Evolutionary conservation across 768 basidiomycete genomes (phyloP).

Genomic region (Daedaleopsis sinensis): DNA sequence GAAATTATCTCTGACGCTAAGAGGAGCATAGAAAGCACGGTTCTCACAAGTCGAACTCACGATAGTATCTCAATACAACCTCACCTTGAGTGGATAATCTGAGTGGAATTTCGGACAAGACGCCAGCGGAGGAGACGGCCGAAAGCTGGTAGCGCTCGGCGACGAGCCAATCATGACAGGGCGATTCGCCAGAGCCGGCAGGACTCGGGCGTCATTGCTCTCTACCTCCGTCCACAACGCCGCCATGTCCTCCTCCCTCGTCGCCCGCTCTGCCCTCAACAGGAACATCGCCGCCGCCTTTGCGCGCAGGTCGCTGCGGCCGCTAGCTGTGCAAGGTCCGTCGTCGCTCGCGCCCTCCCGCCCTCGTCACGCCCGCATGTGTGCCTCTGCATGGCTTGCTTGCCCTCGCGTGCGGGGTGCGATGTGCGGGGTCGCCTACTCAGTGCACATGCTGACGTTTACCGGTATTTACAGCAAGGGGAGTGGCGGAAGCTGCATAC

Average conservation of each 20-base stretch:
- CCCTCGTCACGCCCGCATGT: not conserved
- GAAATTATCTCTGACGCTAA: no score
- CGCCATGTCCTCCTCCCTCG: conserved; percentile 53
- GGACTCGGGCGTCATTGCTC: not conserved
- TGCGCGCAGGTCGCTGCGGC: conserved; percentile 43
- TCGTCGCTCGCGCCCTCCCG: not conserved
- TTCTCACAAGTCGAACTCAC: no score
- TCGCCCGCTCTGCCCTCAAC: conserved; percentile 52
- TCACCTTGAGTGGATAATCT: no score
- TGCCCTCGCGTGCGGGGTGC: not conserved
- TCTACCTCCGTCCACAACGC: conserved; percentile 21
- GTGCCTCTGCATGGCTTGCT: not conserved
- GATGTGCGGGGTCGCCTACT: not conserved
- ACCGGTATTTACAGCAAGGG: conserved; percentile 10
- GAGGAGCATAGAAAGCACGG: no score
- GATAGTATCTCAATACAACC: no score
- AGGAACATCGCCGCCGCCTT: conserved; percentile 41
- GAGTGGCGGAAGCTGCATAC: conserved; percentile 40
- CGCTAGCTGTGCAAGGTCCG: conserved; percentile 46
- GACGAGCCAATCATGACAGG: conserved; percentile 19
- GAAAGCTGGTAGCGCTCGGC: conserved; percentile 15
- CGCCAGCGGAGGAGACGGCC: conserved; percentile 17
- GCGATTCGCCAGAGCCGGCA: conserved; percentile 14
- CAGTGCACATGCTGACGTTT: not conserved
- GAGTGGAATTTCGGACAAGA: no score